Base-by-base conservation (phyloP, 148 eudicot species). In the Polygonum maritimum region DNA sequence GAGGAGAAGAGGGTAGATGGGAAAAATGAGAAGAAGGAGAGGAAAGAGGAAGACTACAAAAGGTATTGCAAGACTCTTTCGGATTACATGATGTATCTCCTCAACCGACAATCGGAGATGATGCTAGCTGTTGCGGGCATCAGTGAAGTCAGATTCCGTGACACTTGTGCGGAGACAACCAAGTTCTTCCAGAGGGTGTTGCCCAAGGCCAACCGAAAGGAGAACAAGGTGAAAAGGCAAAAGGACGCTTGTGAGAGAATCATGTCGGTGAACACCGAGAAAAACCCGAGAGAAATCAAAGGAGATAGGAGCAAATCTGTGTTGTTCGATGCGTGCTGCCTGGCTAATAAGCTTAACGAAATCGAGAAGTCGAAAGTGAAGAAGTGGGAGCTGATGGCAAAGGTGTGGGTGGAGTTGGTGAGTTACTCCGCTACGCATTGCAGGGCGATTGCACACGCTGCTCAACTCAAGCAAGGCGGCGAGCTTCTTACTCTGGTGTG, bases 261-360 rank as follows among this genome's bases (percentile, higher is more conserved):
- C 16, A 45, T 48, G 76, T 5, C 21, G 7, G 76, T 74, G 76
- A 48, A 48, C 2, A 51, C 76, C 6, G 10, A 51, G 12, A 47
- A 19, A 3, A 35, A 26, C 35, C 54, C 76, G 10, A 74, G 33
- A 19, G 76, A 74, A 7, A 51, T 51, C n/a, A 74, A 74, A 8
- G 76, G 76, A 1, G 76, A 49, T 6, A 44, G 76, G 57, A 74
- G 76, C 60, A 74, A 74, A 12, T 74, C 76, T 3, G 38, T 74
- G 54, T 21, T 74, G 55, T 74, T 74, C 2, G 76, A 74, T 16
- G 76, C 57, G 11, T 47, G 55, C 11, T 9, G 62, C 16, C 7
- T 74, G 60, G 76, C 76, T 13, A 48, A 31, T 40, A 2, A 48
- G 55, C 57, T 74, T 5, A 31, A 22, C 11, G 0, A 4, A 0